Conservation (phyloP, 179 eudicot species). For the Spinacia oleracea region DNA sequence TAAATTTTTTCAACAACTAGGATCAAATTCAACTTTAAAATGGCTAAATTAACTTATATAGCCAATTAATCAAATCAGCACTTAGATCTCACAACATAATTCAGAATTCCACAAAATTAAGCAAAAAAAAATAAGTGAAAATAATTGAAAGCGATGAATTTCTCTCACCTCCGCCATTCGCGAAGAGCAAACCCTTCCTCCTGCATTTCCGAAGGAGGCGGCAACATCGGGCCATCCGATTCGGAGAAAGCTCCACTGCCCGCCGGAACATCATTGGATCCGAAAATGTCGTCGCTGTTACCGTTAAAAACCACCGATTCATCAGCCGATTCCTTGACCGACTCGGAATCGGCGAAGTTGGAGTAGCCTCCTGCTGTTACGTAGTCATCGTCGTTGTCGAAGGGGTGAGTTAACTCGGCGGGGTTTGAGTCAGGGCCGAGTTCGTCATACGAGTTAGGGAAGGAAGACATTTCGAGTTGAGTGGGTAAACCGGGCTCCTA, state of each 20-base stretch:
- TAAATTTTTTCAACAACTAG: no score
- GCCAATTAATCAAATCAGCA: background rate
- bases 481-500: background rate
- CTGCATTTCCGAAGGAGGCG: slow-evolving; percentile 44
- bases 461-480: slow-evolving; percentile 31
- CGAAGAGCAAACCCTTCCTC: slow-evolving; percentile 57
- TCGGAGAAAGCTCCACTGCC: slow-evolving; percentile 37
- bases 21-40: background rate
- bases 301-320: slow-evolving; percentile 33
- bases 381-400: slow-evolving; percentile 22
- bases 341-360: slow-evolving; percentile 38
- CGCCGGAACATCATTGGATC: slow-evolving; percentile 17
- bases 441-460: slow-evolving; percentile 52
- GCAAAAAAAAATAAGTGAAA: background rate
- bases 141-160: background rate
- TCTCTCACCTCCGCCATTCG: slow-evolving; percentile 64
- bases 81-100: background rate
- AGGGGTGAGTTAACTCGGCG: slow-evolving; percentile 33
- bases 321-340: slow-evolving; percentile 30
- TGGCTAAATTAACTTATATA: background rate
- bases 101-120: background rate
- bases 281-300: slow-evolving; percentile 22
- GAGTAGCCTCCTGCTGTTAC: slow-evolving; percentile 20
- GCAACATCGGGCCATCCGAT: slow-evolving; percentile 38
- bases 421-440: slow-evolving; percentile 32